A percentile compares a stretch with the other conserved stretches of the same genome.
Evolutionary conservation across 2,329 filamentous ascomycete species (phyloP).

Genomic region (Mycosphaerella sp.): DNA sequence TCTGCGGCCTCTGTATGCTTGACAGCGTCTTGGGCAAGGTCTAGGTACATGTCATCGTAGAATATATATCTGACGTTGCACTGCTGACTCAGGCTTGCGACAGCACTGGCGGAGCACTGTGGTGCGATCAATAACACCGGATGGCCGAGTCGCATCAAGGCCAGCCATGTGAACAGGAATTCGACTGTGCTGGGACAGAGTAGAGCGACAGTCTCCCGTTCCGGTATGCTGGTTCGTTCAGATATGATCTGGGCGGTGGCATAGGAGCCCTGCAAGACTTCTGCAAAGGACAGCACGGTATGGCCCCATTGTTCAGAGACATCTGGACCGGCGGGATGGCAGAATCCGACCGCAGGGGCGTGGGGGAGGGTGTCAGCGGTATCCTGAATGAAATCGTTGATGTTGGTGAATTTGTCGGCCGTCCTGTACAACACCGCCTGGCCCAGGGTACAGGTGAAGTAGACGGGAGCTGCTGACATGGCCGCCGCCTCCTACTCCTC

Average conservation of each 20-base stretch:
- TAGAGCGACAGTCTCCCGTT: conserved; percentile 43
- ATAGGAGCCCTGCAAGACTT: conserved; percentile 33
- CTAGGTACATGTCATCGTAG: conserved; percentile 39
- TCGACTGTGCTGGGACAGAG: conserved; percentile 51
- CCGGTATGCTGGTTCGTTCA: conserved; percentile 10
- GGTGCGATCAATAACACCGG: conserved; percentile 53
- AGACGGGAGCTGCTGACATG: conserved; percentile 26
- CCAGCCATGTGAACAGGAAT: conserved; percentile 56
- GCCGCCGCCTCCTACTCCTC: no score
- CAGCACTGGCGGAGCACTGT: conserved; percentile 42
- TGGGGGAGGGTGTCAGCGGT: conserved; percentile 39
- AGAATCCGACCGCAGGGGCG: conserved; percentile 48
- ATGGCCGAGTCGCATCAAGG: conserved; percentile 50
- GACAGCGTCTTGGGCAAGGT: conserved; percentile 30
- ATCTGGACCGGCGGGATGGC: conserved; percentile 27
- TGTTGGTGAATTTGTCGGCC: conserved; percentile 37
- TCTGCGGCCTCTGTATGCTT: conserved; percentile 2
- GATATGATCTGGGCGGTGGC: conserved; percentile 33
- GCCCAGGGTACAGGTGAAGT: conserved; percentile 57
- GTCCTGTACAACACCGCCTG: conserved; percentile 40
- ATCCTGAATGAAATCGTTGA: conserved; percentile 47
- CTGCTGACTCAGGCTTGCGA: conserved; percentile 48
- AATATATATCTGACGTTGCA: conserved; percentile 43
- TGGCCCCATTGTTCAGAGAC: conserved; percentile 15
- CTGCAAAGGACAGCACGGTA: conserved; percentile 34